Percentiles rank a stretch among this genome's conserved stretches.
Conservation (phyloP, 2,329 filamentous ascomycete species). For the Cladophialophora immunda region DNA sequence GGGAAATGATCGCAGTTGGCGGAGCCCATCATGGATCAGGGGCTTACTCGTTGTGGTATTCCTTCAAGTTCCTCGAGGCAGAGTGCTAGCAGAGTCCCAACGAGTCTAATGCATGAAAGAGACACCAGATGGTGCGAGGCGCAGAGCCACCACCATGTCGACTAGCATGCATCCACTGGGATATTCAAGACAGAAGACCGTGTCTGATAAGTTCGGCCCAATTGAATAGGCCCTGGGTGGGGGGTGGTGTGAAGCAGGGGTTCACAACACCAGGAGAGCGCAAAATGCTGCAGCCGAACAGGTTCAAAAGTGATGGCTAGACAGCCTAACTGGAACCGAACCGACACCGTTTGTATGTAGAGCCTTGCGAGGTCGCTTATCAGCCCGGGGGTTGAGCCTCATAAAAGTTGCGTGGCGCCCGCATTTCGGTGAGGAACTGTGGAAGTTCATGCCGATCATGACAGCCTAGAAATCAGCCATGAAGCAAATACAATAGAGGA, state of each 20-base stretch:
- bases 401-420: no score
- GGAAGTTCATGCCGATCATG: background rate
- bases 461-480: no score
- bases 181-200: background rate
- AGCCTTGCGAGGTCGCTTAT: background rate
- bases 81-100: background rate
- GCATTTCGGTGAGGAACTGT: background rate
- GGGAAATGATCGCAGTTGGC: no score
- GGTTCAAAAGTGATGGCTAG: background rate
- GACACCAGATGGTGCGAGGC: background rate
- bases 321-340: background rate
- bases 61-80: background rate
- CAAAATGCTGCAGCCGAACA: background rate
- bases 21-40: no score
- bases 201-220: background rate
- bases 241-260: background rate
- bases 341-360: background rate
- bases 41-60: background rate
- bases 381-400: no score
- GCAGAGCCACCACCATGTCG: background rate
- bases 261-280: background rate
- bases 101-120: background rate
- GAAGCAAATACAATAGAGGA: no score
- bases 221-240: background rate
- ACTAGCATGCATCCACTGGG: background rate